These are phyloP conservation scores for Glarea lozoyensis DNA, from an alignment of 495 filamentous ascomycete species.

Conservation along the genomic window DNA sequence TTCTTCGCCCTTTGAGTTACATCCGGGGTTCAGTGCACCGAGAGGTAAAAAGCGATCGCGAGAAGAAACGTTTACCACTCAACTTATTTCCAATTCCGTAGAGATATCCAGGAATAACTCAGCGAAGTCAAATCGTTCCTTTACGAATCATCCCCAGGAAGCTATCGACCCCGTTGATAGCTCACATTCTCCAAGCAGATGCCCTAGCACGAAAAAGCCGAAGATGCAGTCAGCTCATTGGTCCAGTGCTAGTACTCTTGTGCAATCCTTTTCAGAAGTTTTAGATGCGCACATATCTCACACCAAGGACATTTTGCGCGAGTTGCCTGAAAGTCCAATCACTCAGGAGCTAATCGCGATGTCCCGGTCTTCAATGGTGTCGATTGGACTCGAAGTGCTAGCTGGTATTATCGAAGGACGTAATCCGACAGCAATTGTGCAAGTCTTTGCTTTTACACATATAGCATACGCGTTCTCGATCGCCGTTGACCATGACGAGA, in stretches of 20 bases:
- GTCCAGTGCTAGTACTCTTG: constrained; percentile 4
- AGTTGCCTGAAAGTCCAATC: constrained; percentile 5
- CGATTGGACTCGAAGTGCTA: constrained; percentile 14
- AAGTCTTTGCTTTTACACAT: constrained; percentile 19
- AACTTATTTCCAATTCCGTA: neutral
- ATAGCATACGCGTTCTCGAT: constrained; percentile 17
- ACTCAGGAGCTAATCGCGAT: constrained; percentile 13
- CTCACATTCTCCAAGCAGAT: constrained; percentile 6
- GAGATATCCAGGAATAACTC: neutral
- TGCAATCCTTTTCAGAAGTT: constrained; percentile 16
- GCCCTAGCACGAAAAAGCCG: constrained; percentile 1
- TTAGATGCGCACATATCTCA: constrained; percentile 18
- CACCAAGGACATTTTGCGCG: constrained; percentile 6
- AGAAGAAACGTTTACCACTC: neutral
- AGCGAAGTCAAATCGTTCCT: too few relatives aligned
- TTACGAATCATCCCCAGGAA: neutral
- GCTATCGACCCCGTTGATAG: neutral
- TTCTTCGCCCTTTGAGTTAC: constrained; percentile 2
- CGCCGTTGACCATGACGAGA: constrained; percentile 8
- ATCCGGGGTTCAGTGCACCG: neutral
- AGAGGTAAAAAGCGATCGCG: constrained; percentile 6
- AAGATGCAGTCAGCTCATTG: constrained; percentile 9
- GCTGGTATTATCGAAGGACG: constrained; percentile 15
- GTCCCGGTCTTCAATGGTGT: constrained; percentile 15
- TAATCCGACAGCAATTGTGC: constrained; percentile 14